These are phyloP conservation scores for Globisporangium cylindrosporum DNA, from an alignment of 352 stramenopile genomes.

Conservation along the genomic window DNA sequence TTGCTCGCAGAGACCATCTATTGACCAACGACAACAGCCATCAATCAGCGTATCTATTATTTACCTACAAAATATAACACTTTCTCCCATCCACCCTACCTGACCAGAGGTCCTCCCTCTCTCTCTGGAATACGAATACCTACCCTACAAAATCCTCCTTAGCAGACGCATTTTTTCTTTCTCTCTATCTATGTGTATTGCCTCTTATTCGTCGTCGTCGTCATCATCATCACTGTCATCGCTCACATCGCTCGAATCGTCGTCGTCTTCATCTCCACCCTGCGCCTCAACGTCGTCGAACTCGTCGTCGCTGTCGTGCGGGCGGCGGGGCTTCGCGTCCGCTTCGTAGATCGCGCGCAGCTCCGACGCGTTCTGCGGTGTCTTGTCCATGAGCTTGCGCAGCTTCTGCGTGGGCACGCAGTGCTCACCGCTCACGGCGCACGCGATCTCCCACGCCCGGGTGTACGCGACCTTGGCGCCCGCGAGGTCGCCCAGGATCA, in stretches of 20 bases:
- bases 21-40: too few species aligned
- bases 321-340: slow-evolving; percentile 37
- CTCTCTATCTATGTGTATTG: slow-evolving; percentile 4
- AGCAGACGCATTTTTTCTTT: background rate
- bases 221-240: slow-evolving; percentile 4
- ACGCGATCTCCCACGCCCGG: slow-evolving; percentile 52
- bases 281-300: slow-evolving; percentile 9
- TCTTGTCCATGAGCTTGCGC: slow-evolving; percentile 52
- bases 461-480: slow-evolving; percentile 53
- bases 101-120: too few species aligned
- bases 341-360: slow-evolving; percentile 56
- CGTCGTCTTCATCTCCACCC: slow-evolving; percentile 5
- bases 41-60: too few species aligned
- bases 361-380: slow-evolving; percentile 56
- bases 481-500: slow-evolving; percentile 54
- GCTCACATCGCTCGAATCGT: slow-evolving; percentile 1
- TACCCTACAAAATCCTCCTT: background rate
- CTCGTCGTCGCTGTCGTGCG: slow-evolving; percentile 26
- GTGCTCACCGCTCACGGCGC: slow-evolving; percentile 53
- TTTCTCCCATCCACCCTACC: too few species aligned
- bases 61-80: too few species aligned
- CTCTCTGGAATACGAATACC: too few species aligned
- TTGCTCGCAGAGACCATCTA: too few species aligned
- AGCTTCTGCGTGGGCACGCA: slow-evolving; percentile 67
- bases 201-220: background rate